phyloP scores from a whole-genome alignment of 2,329 filamentous ascomycete species.

The Ramularia endophylla region DNA sequence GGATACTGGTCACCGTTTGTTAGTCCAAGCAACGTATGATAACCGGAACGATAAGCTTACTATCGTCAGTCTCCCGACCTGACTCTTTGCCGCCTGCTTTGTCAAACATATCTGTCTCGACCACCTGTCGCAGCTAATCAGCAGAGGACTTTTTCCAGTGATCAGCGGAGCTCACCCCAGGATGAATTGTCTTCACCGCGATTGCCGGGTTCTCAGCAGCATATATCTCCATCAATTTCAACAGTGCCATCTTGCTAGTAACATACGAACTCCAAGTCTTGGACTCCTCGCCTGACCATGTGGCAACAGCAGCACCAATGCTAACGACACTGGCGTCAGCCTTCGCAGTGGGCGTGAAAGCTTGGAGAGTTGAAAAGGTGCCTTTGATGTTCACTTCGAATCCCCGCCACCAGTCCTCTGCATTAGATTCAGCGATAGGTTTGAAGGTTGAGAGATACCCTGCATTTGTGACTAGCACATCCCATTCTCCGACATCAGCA shows the following conservation, averaged over 20 bases:
- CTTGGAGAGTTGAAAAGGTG: not conserved
- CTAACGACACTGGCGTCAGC: not conserved
- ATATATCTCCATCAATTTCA: not conserved
- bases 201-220: not conserved
- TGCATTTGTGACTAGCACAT: slow-evolving; percentile 3
- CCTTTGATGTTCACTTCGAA: slow-evolving; percentile 5
- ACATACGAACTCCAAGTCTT: not conserved
- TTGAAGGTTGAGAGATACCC: not conserved
- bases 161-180: not conserved
- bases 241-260: not conserved
- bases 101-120: slow-evolving; percentile 1
- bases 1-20: not conserved
- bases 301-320: not conserved
- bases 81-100: not conserved
- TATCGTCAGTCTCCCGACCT: not conserved
- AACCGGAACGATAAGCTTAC: not conserved
- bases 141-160: not conserved
- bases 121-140: not conserved
- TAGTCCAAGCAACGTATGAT: not conserved
- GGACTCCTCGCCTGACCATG: not conserved
- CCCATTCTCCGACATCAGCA: not conserved
- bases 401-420: slow-evolving; percentile 1
- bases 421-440: not conserved
- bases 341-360: not conserved
- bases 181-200: not conserved